phyloP scores from a whole-genome alignment of 495 filamentous ascomycete species.

The Opeltia flavorubescens region DNA sequence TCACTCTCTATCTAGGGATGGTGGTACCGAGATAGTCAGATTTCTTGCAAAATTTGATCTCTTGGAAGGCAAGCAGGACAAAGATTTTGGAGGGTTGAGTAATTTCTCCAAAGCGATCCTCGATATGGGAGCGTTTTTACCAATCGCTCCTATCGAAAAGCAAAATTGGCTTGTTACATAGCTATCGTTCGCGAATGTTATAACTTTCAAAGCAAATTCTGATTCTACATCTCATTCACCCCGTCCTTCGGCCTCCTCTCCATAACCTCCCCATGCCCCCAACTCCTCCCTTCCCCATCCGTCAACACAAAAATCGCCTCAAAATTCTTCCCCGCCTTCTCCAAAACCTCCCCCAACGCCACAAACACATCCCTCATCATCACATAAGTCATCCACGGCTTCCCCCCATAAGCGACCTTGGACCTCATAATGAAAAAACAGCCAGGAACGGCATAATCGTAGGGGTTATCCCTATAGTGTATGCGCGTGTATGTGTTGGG shows the following conservation, averaged over 20 bases:
- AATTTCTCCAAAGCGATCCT: no score
- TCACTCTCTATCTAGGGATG: no score
- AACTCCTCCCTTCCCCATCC: not conserved
- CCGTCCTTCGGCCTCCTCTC: not conserved
- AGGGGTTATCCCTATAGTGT: not conserved
- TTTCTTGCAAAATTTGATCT: no score
- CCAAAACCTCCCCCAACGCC: not conserved
- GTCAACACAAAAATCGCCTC: not conserved
- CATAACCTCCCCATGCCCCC: conserved; percentile 1
- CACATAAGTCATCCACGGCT: not conserved
- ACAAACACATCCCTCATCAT: not conserved
- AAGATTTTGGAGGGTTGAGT: no score
- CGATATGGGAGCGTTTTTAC: no score
- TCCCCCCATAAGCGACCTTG: not conserved
- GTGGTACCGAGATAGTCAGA: no score
- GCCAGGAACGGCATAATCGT: not conserved
- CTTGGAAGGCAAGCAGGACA: no score
- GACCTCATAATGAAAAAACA: not conserved
- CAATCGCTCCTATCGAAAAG: no score
- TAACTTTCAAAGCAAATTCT: no score
- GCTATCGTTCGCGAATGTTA: no score
- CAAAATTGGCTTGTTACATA: no score
- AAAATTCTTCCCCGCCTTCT: not conserved
- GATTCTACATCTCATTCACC: no score
- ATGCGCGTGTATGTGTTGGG: not conserved